phyloP scores from a whole-genome alignment of 371 early-diverging fungal species.

The Mucor irregularis region DNA sequence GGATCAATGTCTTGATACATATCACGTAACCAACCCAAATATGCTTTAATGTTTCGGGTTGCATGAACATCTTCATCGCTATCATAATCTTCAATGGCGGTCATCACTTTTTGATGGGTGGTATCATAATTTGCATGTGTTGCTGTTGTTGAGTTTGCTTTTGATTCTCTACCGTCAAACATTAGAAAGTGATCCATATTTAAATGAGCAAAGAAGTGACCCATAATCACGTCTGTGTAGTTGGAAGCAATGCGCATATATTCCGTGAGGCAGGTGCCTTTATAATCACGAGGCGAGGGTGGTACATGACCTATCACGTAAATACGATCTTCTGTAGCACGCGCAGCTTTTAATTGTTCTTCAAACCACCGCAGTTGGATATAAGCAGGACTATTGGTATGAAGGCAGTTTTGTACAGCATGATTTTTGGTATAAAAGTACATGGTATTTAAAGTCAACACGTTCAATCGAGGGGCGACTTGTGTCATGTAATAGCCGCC shows the following conservation, averaged over 20 bases:
- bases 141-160: no score
- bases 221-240: slow-evolving; percentile 64
- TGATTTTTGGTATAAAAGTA: slow-evolving; percentile 72
- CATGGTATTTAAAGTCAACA: slow-evolving; percentile 72
- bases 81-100: background rate
- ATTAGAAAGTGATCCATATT: slow-evolving; percentile 80
- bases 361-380: slow-evolving; percentile 75
- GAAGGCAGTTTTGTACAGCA: slow-evolving; percentile 65
- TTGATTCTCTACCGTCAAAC: slow-evolving; percentile 38
- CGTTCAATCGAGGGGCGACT: slow-evolving; percentile 48
- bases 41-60: slow-evolving; percentile 29
- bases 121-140: background rate
- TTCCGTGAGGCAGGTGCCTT: slow-evolving; percentile 55
- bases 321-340: slow-evolving; percentile 27
- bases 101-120: background rate
- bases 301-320: slow-evolving; percentile 80
- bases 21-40: slow-evolving; percentile 32
- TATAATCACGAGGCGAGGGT: slow-evolving; percentile 68
- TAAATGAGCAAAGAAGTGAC: slow-evolving; percentile 81
- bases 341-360: slow-evolving; percentile 51
- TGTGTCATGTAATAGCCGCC: slow-evolving; percentile 73
- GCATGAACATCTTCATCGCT: slow-evolving; percentile 17
- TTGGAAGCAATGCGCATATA: slow-evolving; percentile 61
- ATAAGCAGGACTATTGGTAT: slow-evolving; percentile 57
- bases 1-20: slow-evolving; percentile 33